Evolutionary conservation across 2,329 filamentous ascomycete species (phyloP).

Genomic region (Penicillium sp.): DNA sequence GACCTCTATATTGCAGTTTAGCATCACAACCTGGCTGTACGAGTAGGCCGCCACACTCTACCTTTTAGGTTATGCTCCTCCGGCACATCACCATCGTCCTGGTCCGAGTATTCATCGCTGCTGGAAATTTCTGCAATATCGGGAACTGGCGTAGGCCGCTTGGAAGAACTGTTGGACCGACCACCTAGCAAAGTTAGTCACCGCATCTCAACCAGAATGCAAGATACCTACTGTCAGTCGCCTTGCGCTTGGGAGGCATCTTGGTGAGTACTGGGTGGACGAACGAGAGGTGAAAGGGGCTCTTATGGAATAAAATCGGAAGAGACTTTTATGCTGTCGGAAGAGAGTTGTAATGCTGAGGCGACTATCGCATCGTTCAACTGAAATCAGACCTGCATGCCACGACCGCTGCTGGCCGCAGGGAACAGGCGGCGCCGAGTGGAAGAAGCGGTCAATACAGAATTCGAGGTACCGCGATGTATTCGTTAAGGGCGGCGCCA

Average conservation of each 20-base stretch:
- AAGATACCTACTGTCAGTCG: slow-evolving; percentile 45
- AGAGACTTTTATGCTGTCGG: neutral
- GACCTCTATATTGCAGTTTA: slow-evolving; percentile 35
- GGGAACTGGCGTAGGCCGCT: slow-evolving; percentile 46
- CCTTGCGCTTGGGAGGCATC: slow-evolving; percentile 71
- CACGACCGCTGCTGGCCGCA: slow-evolving; percentile 13
- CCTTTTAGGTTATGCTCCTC: slow-evolving; percentile 47
- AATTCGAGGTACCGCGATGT: neutral
- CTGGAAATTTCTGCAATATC: slow-evolving; percentile 45
- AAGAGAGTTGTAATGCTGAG: no score
- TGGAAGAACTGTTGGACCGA: slow-evolving; percentile 45
- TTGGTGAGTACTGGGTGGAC: slow-evolving; percentile 4
- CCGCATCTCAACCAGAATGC: slow-evolving; percentile 1
- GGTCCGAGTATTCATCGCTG: slow-evolving; percentile 55
- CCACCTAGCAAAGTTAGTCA: slow-evolving; percentile 37
- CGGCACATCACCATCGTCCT: slow-evolving; percentile 41
- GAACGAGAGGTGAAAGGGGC: neutral
- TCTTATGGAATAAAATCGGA: neutral
- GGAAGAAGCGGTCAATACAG: neutral
- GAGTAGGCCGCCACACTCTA: slow-evolving; percentile 25
- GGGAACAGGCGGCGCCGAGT: slow-evolving; percentile 12
- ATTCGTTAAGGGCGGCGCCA: neutral
- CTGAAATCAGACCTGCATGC: slow-evolving; percentile 19
- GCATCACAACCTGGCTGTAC: slow-evolving; percentile 14
- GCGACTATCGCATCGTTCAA: slow-evolving; percentile 11